These are phyloP conservation scores for Lenwebbia sp. DNA, from an alignment of 345 rosid genomes.

Conservation along the genomic window DNA sequence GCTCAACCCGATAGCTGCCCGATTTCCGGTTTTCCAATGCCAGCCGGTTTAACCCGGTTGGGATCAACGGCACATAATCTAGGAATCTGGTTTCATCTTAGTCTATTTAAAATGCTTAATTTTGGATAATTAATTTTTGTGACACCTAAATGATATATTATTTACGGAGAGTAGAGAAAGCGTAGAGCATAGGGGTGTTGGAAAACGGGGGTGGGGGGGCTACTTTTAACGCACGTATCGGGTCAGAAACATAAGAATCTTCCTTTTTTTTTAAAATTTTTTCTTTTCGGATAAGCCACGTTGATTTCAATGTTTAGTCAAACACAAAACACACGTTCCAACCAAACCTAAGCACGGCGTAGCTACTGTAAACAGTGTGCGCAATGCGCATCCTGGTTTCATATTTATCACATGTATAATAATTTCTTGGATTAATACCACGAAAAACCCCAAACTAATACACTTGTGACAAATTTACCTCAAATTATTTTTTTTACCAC, in stretches of 20 bases:
- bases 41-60: not conserved
- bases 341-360: not conserved
- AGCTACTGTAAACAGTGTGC: not conserved
- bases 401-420: too few relatives aligned
- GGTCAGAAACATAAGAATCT: slow-evolving; percentile 9
- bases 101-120: not conserved
- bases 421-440: too few relatives aligned
- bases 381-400: not conserved
- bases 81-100: not conserved
- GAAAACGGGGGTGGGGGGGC: not conserved
- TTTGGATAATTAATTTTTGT: not conserved
- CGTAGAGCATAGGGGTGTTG: not conserved
- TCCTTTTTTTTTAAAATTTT: not conserved
- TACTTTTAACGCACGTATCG: not conserved
- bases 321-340: not conserved
- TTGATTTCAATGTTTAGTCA: not conserved
- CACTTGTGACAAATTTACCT: too few relatives aligned
- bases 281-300: not conserved
- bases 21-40: not conserved
- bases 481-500: too few relatives aligned
- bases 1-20: not conserved
- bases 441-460: too few relatives aligned
- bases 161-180: not conserved
- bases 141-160: not conserved
- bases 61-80: not conserved